Conservation (phyloP, 805 yeast genomes). For the Suhomyces prunicola region DNA sequence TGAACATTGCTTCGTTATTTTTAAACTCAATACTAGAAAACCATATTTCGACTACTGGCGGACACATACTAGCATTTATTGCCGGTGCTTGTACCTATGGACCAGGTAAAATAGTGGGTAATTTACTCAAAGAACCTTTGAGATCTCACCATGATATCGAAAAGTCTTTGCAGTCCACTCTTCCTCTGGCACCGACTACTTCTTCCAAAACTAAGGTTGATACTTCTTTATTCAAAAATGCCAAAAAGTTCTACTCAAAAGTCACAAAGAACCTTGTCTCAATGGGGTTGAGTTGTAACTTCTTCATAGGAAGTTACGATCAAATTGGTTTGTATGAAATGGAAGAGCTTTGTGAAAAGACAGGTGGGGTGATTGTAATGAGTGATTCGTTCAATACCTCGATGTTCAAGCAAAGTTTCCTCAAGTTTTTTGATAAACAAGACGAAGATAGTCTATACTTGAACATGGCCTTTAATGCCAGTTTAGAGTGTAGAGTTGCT, state of each 20-base stretch:
- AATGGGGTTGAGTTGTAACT: conserved; percentile 53
- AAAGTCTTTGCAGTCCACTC: conserved; percentile 36
- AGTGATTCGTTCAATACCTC: conserved; percentile 66
- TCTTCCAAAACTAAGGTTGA: conserved; percentile 33
- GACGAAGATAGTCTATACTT: conserved; percentile 28
- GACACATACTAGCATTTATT: conserved; percentile 50
- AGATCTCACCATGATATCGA: conserved; percentile 64
- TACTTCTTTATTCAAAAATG: conserved; percentile 29
- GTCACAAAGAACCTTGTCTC: conserved; percentile 47
- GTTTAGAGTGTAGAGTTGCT: conserved; percentile 54
- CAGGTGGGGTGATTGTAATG: conserved; percentile 63
- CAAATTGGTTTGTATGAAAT: conserved; percentile 67
- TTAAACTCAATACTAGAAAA: conserved; percentile 39
- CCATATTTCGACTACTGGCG: conserved; percentile 44
- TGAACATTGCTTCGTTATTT: conserved; percentile 44
- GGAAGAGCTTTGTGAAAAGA: conserved; percentile 53
- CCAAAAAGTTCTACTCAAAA: conserved; percentile 45
- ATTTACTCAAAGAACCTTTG: conserved; percentile 56
- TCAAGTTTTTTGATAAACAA: conserved; percentile 45
- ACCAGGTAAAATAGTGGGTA: conserved; percentile 58
- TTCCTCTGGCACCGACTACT: conserved; percentile 29
- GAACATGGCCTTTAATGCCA: conserved; percentile 56
- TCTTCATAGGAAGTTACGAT: conserved; percentile 66
- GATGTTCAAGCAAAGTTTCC: conserved; percentile 63
- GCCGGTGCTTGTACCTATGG: conserved; percentile 69